A percentile compares a stretch with the other conserved stretches of the same genome.
Evolutionary conservation across 176 grass and related monocot species (phyloP).

Genomic region (Carex littledalei): DNA sequence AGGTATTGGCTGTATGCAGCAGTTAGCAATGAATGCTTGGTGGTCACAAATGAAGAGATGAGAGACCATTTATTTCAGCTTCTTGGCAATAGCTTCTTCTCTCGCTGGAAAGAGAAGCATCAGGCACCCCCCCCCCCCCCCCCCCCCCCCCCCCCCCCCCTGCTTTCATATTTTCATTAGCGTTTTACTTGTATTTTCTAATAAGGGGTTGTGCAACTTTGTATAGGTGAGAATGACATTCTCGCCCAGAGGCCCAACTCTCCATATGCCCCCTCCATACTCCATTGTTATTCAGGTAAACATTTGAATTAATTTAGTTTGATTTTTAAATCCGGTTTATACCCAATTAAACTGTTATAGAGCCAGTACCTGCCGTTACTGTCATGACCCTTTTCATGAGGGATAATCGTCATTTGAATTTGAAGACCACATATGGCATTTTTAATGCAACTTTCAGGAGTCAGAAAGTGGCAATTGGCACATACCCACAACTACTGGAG

Average conservation of each 20-base stretch:
- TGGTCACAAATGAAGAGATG: conserved; percentile 98
- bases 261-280: conserved; percentile 82
- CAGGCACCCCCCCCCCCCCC: conserved; percentile 27
- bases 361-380: background rate
- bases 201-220: background rate
- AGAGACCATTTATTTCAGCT: conserved; percentile 94
- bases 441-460: conserved; percentile 44
- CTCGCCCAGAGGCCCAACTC: conserved; percentile 30
- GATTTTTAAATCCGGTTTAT: background rate
- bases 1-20: conserved; percentile 97
- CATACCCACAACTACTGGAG: conserved; percentile 77
- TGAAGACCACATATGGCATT: background rate
- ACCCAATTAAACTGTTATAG: background rate
- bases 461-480: conserved; percentile 84
- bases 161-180: background rate
- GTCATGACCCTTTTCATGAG: background rate
- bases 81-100: conserved; percentile 83
- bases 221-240: conserved; percentile 66
- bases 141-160: too few species aligned
- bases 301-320: conserved; percentile 36
- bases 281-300: conserved; percentile 89
- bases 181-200: background rate
- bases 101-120: conserved; percentile 98
- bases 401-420: background rate
- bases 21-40: conserved; percentile 58